Conservation (phyloP, 208 protist genomes). For the Acanthamoeba lenticulata region DNA sequence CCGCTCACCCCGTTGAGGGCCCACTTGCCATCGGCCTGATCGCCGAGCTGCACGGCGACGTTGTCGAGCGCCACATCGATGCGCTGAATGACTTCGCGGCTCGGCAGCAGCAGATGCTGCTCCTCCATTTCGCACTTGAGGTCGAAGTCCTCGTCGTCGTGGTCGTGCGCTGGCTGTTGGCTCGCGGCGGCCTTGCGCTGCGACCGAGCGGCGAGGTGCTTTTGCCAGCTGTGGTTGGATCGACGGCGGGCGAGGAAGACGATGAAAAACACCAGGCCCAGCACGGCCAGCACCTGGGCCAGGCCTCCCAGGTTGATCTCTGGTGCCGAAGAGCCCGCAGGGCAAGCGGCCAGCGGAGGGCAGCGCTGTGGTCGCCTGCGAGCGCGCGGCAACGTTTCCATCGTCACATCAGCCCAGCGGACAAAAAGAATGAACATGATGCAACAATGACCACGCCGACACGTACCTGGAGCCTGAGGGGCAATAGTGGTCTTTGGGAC, state of each 20-base stretch:
- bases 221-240: not conserved
- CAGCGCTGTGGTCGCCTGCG: not conserved
- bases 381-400: too few species aligned
- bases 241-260: not conserved
- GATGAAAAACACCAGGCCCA: not conserved
- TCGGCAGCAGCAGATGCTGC: not conserved
- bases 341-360: not conserved
- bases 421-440: not conserved
- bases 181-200: not conserved
- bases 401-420: too few species aligned
- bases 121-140: not conserved
- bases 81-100: not conserved
- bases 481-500: not conserved
- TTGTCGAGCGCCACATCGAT: not conserved
- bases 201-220: not conserved
- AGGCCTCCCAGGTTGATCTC: not conserved
- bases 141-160: not conserved
- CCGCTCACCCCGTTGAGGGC: not conserved
- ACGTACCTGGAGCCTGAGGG: slow-evolving; percentile 7
- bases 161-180: not conserved
- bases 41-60: not conserved
- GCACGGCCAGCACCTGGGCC: not conserved
- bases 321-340: not conserved
- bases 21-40: not conserved
- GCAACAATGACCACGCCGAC: not conserved